Evolutionary conservation across 345 rosid genomes (phyloP).

Genomic region (Eucalyptus albens): DNA sequence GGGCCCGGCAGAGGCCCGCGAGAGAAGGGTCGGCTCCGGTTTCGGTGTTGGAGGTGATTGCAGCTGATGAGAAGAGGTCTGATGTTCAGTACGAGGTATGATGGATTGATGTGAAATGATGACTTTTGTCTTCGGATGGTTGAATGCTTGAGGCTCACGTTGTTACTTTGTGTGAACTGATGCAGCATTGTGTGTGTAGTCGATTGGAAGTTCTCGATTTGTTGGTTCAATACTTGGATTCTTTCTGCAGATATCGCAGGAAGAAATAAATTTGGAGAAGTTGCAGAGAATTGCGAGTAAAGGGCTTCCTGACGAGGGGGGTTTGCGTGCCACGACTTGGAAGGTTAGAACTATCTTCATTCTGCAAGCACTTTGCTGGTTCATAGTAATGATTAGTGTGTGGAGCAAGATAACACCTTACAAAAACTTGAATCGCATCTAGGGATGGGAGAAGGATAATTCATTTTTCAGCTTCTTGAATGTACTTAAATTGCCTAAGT

Average conservation of each 20-base stretch:
- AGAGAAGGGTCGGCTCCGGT: slow-evolving; percentile 12
- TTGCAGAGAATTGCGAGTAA: slow-evolving; percentile 35
- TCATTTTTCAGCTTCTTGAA: neutral
- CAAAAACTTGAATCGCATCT: neutral
- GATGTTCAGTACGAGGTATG: slow-evolving; percentile 50
- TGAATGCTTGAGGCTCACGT: neutral
- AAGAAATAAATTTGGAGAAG: slow-evolving; percentile 53
- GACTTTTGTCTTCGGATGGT: neutral
- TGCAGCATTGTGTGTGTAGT: neutral
- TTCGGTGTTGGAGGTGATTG: slow-evolving; percentile 20
- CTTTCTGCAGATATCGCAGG: slow-evolving; percentile 31
- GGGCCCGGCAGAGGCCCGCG: neutral
- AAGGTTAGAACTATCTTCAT: slow-evolving; percentile 20
- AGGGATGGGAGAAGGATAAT: neutral
- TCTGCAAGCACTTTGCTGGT: neutral
- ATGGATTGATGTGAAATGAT: neutral
- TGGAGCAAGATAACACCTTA: neutral
- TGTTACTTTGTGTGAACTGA: neutral
- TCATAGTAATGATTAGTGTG: neutral
- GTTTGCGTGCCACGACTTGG: slow-evolving; percentile 51
- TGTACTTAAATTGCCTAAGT: neutral
- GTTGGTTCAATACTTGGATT: neutral
- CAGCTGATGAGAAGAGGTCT: slow-evolving; percentile 56
- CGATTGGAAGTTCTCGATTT: neutral
- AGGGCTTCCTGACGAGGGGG: slow-evolving; percentile 53